Evolutionary conservation across 176 grass and related monocot genomes (phyloP).

Genomic region (Cenchrus fungigraminus): DNA sequence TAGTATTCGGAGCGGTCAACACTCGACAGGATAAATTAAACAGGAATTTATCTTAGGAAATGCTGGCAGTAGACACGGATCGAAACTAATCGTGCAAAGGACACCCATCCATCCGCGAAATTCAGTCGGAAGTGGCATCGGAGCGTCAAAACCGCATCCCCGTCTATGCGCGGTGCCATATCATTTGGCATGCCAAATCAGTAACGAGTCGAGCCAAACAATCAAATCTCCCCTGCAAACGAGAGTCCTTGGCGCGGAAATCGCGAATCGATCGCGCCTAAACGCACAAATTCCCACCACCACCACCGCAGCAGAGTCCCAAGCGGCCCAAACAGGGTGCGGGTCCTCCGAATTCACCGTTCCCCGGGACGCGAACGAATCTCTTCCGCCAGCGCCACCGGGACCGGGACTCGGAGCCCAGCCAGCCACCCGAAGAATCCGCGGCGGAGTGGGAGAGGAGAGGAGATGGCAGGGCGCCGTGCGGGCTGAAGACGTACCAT

Average conservation of each 20-base stretch:
- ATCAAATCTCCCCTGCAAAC: neutral
- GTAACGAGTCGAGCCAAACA: neutral
- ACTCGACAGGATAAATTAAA: slow-evolving; percentile 3
- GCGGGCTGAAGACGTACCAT: slow-evolving; percentile 47
- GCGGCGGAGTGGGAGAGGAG: neutral
- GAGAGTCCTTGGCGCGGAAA: neutral
- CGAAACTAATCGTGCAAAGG: neutral
- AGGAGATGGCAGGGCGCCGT: neutral
- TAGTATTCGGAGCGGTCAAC: slow-evolving; percentile 14
- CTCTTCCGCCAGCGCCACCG: neutral
- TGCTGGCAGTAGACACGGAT: neutral
- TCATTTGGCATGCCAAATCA: neutral
- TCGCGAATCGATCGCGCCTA: neutral
- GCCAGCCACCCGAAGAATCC: neutral
- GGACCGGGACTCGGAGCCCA: neutral
- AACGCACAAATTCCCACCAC: neutral
- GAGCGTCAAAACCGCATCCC: neutral
- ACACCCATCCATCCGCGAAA: neutral
- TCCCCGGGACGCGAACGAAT: neutral
- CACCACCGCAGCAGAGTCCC: neutral
- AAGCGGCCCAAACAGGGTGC: neutral
- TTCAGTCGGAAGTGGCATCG: neutral
- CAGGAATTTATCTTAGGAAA: neutral
- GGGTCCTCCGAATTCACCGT: neutral
- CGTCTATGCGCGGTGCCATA: neutral